These are phyloP conservation scores for Leccinum longicurvipes DNA, from an alignment of 768 basidiomycete species.

Conservation along the genomic window DNA sequence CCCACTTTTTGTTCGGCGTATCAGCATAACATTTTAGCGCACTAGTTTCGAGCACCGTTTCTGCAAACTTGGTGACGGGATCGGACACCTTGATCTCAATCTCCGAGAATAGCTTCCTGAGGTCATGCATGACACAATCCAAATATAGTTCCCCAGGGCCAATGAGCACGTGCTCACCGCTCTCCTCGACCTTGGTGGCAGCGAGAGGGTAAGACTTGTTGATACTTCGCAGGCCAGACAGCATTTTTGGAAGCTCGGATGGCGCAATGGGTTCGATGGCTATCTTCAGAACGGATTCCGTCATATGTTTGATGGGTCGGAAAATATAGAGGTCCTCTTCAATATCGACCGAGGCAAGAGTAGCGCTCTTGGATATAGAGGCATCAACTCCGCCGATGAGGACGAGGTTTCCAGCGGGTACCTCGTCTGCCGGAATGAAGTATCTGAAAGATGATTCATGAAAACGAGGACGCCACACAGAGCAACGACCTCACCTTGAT, in stretches of 20 bases:
- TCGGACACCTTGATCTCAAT: slow-evolving; percentile 99
- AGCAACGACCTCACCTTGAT: slow-evolving; percentile 58
- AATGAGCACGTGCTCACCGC: slow-evolving; percentile 94
- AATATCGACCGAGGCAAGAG: slow-evolving; percentile 66
- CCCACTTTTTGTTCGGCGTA: slow-evolving; percentile 97
- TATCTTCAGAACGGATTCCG: slow-evolving; percentile 94
- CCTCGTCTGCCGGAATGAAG: slow-evolving; percentile 84
- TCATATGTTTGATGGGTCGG: slow-evolving; percentile 94
- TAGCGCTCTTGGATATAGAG: slow-evolving; percentile 94
- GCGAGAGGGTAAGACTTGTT: slow-evolving; percentile 97
- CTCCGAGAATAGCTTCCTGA: slow-evolving; percentile 89
- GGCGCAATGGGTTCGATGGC: slow-evolving; percentile 98
- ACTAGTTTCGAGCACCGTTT: slow-evolving; percentile 96
- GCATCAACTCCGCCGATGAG: slow-evolving; percentile 91
- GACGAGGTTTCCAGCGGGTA: slow-evolving; percentile 89
- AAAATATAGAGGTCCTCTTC: slow-evolving; percentile 93
- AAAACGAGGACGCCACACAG: not conserved
- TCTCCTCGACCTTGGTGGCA: slow-evolving; percentile 95
- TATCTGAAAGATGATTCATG: slow-evolving; percentile 53
- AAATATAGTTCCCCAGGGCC: slow-evolving; percentile 97
- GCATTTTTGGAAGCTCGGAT: slow-evolving; percentile 98
- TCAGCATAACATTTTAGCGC: slow-evolving; percentile 99
- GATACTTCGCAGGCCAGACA: slow-evolving; percentile 92
- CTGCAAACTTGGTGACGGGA: slow-evolving; percentile 96
- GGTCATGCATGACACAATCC: slow-evolving; percentile 95